Base-by-base conservation (phyloP, 495 filamentous ascomycete genomes). In the Aspergillus sclerotiicarbonarius region DNA sequence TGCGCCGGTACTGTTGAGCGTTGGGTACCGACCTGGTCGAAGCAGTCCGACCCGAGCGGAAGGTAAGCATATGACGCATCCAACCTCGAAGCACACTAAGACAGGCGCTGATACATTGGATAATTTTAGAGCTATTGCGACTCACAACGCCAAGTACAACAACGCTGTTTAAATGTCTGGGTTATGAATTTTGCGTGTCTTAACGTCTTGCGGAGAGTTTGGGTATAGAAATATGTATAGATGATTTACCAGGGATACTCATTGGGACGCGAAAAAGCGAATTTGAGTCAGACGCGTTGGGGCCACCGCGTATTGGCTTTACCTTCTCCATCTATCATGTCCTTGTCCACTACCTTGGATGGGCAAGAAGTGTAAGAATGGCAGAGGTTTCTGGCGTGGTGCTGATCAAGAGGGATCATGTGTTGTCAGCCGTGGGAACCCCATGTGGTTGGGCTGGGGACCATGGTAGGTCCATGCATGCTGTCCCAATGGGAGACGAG, bases 1-100 rank as follows among this genome's bases (percentile, higher is more conserved):
- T 96, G 92, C 72, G 94, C 95, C 25, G 84, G 81, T 19, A 98
- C 95, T 35, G 94, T 98, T 43, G 89, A 90, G 90, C 82, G 95
- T 58, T 98, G 94, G 94, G 92, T 87, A 49, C 94, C 94, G n/a
- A 98, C 87, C 21, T 98, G 94, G 94, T 91, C 89, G 29, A 91
- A 97, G 67, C 91, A 96, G 83, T 90, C 84, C 16, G 94, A 98
- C 71, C 94, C 94, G 41, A 93, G 89, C 71, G 94, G 94, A 79
- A 81, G 92, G 90, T 91, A 76, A 79, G 87, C 79, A 50, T 51
- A 7, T 8, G 6, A 21, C 25, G 45, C 19, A 20, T 7, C 4
- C 19, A 31, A 20, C 47, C 10, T 15, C 18, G 0, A 41, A 15
- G 9, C 13, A 25, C 32, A 29, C 20, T 44, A n/a, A 19, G 48